Base-by-base conservation (phyloP, 345 rosid species). In the Arabis alpina region DNA sequence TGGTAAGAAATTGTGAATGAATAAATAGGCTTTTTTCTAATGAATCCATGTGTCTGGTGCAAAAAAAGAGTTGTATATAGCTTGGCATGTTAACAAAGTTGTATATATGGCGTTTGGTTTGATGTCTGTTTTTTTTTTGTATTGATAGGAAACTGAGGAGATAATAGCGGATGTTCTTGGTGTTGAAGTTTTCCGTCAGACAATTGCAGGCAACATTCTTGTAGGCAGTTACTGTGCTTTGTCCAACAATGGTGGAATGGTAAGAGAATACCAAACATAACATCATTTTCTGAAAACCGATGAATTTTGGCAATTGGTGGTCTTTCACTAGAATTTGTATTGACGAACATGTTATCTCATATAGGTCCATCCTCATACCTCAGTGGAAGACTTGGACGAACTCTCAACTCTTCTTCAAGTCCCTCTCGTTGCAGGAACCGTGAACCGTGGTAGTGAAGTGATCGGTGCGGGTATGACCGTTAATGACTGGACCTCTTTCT, bases 351-450 rank as follows among this genome's bases (percentile, higher is more conserved):
- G 24, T 42, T 10, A 10, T 12, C 42, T 45, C 12, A 47, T 24
- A 59, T 83, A 93, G 98, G 98, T 90, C 10, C 96, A 93, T 74
- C 96, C 98, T 23, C 96, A 88, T 59, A 90, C 98, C 34, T 93
- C 97, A 30, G 81, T 90, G 40, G 97, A 93, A 80, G 98, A 93
- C 76, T 75, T 90, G 85, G 95, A 89, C 48, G 99, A 89, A 80
- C 96, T 91, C 14, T 91, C 99, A 0, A 94, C 93, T 8, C 95
- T 94, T 34, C 90, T 90, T 37, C 96, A 90, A 79, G 98, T 82
- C 16, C 82, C 87, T 39, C 80, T 86, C 61, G 88, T 83, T 48
- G 93, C 96, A 24, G 94, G 91, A 68, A 92, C 94, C 1, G 85
- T 92, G 30, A 92, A 92, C 77, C 92, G 92, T 61, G 92, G 98